Base-by-base conservation (phyloP, 2,329 filamentous ascomycete genomes). In the Cladosporium sp. region DNA sequence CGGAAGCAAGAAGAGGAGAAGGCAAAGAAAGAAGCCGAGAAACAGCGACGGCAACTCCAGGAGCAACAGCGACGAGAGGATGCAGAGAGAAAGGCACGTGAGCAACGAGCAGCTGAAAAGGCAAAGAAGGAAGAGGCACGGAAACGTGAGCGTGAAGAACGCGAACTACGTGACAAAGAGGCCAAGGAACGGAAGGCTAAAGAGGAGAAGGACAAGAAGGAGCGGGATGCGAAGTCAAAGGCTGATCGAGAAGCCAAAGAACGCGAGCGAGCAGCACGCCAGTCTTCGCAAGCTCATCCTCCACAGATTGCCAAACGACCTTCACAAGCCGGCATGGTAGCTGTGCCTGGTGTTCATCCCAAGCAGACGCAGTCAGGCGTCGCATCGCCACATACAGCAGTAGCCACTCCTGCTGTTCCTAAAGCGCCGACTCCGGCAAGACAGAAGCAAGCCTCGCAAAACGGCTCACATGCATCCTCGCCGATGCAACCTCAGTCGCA, bases 1-100 rank as follows among this genome's bases (percentile, higher is more conserved):
- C 95, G 90, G 73, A 89, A 89, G 28, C 90, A 91, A 64, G 94
- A 97, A 69, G 93, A 97, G 68, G 92, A 96, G 67, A 87, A 88
- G 54, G 78, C 87, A 59, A 84, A 87, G 58, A 96, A 92, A 73
- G 93, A 97, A 71, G 88, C 88, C 3, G 93, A 97, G 68, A 89
- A 88, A 69, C 84, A 88, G 71, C 87, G 87, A 62, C 86, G 89
- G 51, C 78, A 88, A 58, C 88, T 91, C 69, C 92, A 97, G 70
- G 91, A 95, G 72, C 86, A 90, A 64, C 91, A 96, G 67, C 86
- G 87, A 65, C 90, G 95, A 69, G 88, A 88, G 28, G 92, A 97
- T 72, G 82, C 84, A 60, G 93, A 97, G 72, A 87, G 90, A 59
- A 96, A 92, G 73, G 84, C 85, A 51, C 88, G 87, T 47, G 90